phyloP scores from a whole-genome alignment of 345 rosid species.

The Populus alba region DNA sequence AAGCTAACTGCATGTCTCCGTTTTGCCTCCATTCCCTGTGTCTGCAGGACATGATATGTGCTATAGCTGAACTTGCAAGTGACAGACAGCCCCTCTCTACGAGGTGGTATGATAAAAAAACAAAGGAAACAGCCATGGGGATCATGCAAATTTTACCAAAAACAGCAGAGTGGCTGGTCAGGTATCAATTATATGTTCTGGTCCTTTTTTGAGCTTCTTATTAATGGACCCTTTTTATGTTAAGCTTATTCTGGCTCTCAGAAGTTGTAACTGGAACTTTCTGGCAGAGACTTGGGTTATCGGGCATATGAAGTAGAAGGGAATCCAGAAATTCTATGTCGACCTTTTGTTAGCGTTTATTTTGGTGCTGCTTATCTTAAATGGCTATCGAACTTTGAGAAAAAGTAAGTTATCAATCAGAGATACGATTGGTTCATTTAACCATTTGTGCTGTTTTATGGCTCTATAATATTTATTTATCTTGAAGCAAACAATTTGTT shows the following conservation, averaged over 20 bases:
- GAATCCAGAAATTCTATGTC: constrained; percentile 62
- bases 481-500: background rate
- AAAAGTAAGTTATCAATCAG: constrained; percentile 43
- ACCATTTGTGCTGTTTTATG: background rate
- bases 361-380: constrained; percentile 85
- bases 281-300: constrained; percentile 66
- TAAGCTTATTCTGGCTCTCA: constrained; percentile 2
- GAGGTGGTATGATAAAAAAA: constrained; percentile 57
- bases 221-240: background rate
- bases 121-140: constrained; percentile 66
- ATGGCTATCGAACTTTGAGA: constrained; percentile 71
- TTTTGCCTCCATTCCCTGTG: constrained; percentile 8
- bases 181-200: constrained; percentile 40
- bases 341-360: constrained; percentile 77
- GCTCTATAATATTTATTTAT: background rate
- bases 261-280: constrained; percentile 20
- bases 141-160: constrained; percentile 71
- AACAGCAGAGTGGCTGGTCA: constrained; percentile 67
- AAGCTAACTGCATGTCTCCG: background rate
- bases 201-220: constrained; percentile 9
- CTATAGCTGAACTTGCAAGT: constrained; percentile 90
- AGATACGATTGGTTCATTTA: background rate
- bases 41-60: constrained; percentile 81
- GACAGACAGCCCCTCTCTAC: constrained; percentile 71
- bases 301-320: constrained; percentile 48